Conservation (phyloP, 1,139 yeast species). For the Casaregolazyma suthepensis region DNA sequence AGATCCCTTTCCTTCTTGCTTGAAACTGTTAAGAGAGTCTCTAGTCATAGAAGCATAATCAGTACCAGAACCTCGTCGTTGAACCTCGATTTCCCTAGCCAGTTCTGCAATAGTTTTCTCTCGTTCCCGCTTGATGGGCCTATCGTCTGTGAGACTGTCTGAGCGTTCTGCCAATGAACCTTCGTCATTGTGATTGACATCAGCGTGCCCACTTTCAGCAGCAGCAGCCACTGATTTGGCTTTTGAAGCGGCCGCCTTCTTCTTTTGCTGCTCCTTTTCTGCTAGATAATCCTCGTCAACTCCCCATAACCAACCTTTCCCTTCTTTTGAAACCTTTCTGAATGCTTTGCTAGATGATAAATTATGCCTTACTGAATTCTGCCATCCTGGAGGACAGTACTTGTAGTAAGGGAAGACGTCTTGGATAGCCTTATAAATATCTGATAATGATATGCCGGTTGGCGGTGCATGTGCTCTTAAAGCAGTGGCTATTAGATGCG, state of each 20-base stretch:
- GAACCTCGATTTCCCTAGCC: conserved; percentile 48
- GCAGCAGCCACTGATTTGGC: conserved; percentile 20
- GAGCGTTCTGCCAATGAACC: neutral
- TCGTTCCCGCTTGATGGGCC: conserved; percentile 19
- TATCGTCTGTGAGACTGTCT: neutral
- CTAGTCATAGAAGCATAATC: conserved; percentile 20
- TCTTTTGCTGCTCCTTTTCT: conserved; percentile 71
- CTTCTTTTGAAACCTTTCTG: conserved; percentile 67
- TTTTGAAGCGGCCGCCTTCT: conserved; percentile 39
- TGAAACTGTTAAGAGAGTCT: conserved; percentile 13
- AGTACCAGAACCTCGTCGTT: conserved; percentile 17
- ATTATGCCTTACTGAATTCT: conserved; percentile 84
- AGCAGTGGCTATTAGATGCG: conserved; percentile 73
- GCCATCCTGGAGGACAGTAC: conserved; percentile 98
- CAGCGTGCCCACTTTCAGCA: conserved; percentile 6
- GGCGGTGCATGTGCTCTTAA: conserved; percentile 57
- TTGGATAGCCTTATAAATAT: conserved; percentile 78
- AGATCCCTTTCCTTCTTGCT: conserved; percentile 7
- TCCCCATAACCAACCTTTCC: conserved; percentile 91
- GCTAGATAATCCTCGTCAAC: conserved; percentile 76
- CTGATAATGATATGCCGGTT: conserved; percentile 75
- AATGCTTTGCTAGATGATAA: conserved; percentile 80
- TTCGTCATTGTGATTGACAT: neutral
- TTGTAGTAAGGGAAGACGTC: conserved; percentile 85
- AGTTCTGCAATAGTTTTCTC: conserved; percentile 49